Evolutionary conservation across 108 stramenopile species (phyloP).

Genomic region (Cyclostephanos invisitatus): DNA sequence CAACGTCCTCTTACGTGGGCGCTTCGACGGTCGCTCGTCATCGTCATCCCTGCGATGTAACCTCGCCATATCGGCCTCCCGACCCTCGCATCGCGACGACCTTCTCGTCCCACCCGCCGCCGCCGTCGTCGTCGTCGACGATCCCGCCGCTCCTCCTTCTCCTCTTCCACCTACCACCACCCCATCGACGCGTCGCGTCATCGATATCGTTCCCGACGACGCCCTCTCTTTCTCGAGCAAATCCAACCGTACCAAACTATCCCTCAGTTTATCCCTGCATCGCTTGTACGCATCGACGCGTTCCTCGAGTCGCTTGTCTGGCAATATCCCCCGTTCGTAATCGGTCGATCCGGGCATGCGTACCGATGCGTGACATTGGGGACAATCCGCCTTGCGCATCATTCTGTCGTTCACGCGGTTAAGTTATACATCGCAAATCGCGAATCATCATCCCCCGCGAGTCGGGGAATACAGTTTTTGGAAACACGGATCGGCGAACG

Average conservation of each 20-base stretch:
- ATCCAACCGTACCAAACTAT: slow-evolving; percentile 27
- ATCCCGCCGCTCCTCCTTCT: background rate
- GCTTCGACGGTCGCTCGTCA: slow-evolving; percentile 10
- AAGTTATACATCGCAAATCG: too few species aligned
- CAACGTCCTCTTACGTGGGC: slow-evolving; percentile 11
- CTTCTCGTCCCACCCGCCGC: background rate
- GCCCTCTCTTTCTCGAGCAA: slow-evolving; percentile 18
- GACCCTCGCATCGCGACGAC: background rate
- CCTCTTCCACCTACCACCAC: background rate
- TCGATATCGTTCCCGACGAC: background rate
- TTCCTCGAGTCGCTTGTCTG: slow-evolving; percentile 21
- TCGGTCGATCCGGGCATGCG: slow-evolving; percentile 5
- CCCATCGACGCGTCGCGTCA: background rate
- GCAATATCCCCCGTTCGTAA: slow-evolving; percentile 26
- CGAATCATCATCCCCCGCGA: too few species aligned
- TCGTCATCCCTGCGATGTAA: background rate
- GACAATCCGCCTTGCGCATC: slow-evolving; percentile 35
- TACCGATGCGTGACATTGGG: slow-evolving; percentile 25
- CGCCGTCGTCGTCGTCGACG: background rate
- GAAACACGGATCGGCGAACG: too few species aligned
- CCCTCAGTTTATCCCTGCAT: slow-evolving; percentile 15
- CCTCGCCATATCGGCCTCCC: background rate
- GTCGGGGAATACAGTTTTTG: too few species aligned
- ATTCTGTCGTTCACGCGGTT: slow-evolving; percentile 13
- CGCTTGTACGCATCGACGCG: slow-evolving; percentile 26